Percentiles rank a stretch among this genome's conserved stretches.
Evolutionary conservation across 1,284 basidiomycete genomes (phyloP).

Genomic region (Lignosus rhinocerotis): DNA sequence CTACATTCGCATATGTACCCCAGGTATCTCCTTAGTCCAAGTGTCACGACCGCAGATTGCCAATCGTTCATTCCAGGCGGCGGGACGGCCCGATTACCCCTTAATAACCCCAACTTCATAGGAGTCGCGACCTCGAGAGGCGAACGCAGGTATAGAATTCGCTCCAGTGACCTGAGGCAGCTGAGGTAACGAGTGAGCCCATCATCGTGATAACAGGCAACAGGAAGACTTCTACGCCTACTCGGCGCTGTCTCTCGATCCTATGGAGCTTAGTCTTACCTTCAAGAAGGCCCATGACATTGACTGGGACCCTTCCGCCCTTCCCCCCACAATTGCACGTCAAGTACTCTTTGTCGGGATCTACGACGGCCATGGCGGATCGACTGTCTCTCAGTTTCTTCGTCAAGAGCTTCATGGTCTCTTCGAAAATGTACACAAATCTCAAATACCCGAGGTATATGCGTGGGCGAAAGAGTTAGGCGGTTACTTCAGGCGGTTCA

Average conservation of each 20-base stretch:
- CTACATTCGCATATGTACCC: conserved; percentile 62
- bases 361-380: conserved; percentile 68
- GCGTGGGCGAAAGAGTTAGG: conserved; percentile 76
- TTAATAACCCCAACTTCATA: conserved; percentile 59
- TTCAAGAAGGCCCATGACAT: conserved; percentile 61
- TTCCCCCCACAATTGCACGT: conserved; percentile 60
- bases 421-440: conserved; percentile 73
- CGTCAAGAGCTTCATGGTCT: conserved; percentile 78
- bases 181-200: not conserved
- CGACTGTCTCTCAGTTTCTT: conserved; percentile 48
- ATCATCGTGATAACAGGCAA: conserved; percentile 39
- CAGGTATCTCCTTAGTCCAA: conserved; percentile 41
- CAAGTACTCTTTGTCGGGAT: conserved; percentile 87
- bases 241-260: conserved; percentile 71
- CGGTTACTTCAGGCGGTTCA: conserved; percentile 88
- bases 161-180: not conserved
- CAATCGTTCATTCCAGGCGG: conserved; percentile 25
- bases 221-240: conserved; percentile 87
- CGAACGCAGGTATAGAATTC: conserved; percentile 54
- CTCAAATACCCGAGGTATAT: conserved; percentile 72
- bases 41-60: not conserved
- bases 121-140: conserved; percentile 79
- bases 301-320: conserved; percentile 70
- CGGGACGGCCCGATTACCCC: conserved; percentile 41
- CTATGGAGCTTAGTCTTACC: conserved; percentile 67